Base-by-base conservation (phyloP, 164 flowering plant genomes). In the Chimonanthus salicifolius region DNA sequence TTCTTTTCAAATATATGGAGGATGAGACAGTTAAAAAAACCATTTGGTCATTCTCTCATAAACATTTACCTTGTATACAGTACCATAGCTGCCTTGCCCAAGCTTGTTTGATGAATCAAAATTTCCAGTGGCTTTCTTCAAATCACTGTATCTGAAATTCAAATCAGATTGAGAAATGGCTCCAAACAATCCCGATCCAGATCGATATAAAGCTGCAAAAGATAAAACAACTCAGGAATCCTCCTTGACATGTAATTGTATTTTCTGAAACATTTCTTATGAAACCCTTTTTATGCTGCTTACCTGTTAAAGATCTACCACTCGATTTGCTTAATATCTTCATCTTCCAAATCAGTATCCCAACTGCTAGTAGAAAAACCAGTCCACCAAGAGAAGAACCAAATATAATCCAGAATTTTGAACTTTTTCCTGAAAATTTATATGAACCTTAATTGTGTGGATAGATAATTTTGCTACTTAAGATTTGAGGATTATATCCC, bases 21-120 rank as follows among this genome's bases (percentile, higher is more conserved):
- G n/a, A 10, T 54, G 60, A 10, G n/a, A 33, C 1, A 33, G 33
- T 54, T 2, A 54, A n/a, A n/a, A 54, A 54, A 54, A 33, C 16
- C 4, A 54, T 54, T 15, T 54, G 16, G 60, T 13, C 60, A 15
- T 9, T 54, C 60, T 54, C 60, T 54, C 60, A 11, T 10, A 54
- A 54, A 54, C 16, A 54, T 47, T 10, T 72, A 88, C 97, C 88
- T 90, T 88, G 71, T 90, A 88, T n/a, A 92, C 94, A 49, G 92
- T 82, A 9, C 97, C 94, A 70, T 84, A 87, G 71, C 93, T 90
- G 71, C 97, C 97, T 79, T 90, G 90, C 16, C 94, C 97, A 20
- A 92, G 86, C 84, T 85, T 90, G 84, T 90, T 90, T 44, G 77
- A 58, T 43, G 72, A 4, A 47, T 74, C 75, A 68, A 78, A 78